These are phyloP conservation scores for Chlamydomonas schloesseri DNA, from an alignment of 139 green algal genomes.

Conservation along the genomic window DNA sequence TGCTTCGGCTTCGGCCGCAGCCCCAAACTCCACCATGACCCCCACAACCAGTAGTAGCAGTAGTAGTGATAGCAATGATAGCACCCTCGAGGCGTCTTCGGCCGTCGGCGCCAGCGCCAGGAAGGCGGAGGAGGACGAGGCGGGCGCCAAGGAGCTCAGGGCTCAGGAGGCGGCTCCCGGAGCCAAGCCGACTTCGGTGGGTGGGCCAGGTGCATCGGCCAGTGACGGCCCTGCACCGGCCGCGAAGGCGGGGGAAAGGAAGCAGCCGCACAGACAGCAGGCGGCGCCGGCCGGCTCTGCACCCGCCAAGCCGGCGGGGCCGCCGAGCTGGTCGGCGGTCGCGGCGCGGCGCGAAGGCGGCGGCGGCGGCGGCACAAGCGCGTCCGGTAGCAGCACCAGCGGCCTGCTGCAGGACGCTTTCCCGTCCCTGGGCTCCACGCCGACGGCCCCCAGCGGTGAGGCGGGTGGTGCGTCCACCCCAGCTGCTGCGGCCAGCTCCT, in stretches of 20 bases:
- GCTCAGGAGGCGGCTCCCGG: no score
- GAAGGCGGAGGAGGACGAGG: no score
- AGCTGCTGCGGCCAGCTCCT: background rate
- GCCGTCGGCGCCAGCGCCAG: no score
- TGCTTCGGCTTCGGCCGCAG: constrained; percentile 36
- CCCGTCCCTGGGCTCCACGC: background rate
- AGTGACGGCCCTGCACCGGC: no score
- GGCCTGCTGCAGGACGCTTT: background rate
- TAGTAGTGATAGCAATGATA: background rate
- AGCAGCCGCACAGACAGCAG: background rate
- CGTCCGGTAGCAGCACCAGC: background rate
- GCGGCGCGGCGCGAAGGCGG: constrained; percentile 9
- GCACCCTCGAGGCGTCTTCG: no score
- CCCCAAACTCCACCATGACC: constrained; percentile 1
- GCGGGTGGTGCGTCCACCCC: no score
- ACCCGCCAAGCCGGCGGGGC: background rate
- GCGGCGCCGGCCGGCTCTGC: background rate
- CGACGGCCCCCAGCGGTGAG: no score
- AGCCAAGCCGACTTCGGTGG: no score
- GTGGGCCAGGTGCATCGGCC: no score
- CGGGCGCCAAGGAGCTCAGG: no score
- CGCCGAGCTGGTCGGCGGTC: constrained; percentile 17
- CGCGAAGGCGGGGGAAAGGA: background rate
- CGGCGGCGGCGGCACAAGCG: background rate
- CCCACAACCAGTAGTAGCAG: constrained; percentile 16